Base-by-base conservation (phyloP, 129 eudicot genomes). In the Tagetes erecta region DNA sequence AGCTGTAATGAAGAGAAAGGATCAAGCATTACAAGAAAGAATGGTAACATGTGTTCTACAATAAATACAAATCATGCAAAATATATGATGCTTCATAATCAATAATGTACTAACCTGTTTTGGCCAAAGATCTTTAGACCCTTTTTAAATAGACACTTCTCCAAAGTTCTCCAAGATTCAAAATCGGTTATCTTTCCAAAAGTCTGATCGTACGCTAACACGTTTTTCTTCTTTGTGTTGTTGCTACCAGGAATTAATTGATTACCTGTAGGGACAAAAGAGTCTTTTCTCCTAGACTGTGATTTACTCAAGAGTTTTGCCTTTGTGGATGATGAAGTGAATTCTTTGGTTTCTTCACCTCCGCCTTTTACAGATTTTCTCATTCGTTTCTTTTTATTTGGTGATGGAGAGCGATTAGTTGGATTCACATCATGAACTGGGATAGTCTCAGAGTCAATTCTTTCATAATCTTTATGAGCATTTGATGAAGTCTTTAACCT, bases 81-180 rank as follows among this genome's bases (percentile, higher is more conserved):
- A 10, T 20, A 35, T 27, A 51, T 30, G 3, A 50, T 37, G 44
- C 11, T 52, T 11, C 64, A 38, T 13, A 66, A 80, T 63, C 57
- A 20, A 71, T 7, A 20, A 58, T 11, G 31, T 34, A 67, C 85
- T 55, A 56, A 89, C 97, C 97, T 92, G 89, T 84, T 89, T 67
- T 56, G 71, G 56, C 96, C 97, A 70, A 78, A 92, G 6, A 89
- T 89, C 85, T 87, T 87, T 9, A 92, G 37, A 58, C 97, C 97
- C 80, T 89, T 87, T 67, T 82, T 87, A 65, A 80, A 83, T 31
- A 92, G 93, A 41, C 81, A 81, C 73, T 87, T 89, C 76, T 92
- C 97, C 70, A 87, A 40, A 64, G 91, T 72, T 81, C 72, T 83
- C 97, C 97, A 92, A 51, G 80, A 56, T 76, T 78, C 83, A 73